Conservation (phyloP, 768 basidiomycete species). For the Coprinopsis sp. region DNA sequence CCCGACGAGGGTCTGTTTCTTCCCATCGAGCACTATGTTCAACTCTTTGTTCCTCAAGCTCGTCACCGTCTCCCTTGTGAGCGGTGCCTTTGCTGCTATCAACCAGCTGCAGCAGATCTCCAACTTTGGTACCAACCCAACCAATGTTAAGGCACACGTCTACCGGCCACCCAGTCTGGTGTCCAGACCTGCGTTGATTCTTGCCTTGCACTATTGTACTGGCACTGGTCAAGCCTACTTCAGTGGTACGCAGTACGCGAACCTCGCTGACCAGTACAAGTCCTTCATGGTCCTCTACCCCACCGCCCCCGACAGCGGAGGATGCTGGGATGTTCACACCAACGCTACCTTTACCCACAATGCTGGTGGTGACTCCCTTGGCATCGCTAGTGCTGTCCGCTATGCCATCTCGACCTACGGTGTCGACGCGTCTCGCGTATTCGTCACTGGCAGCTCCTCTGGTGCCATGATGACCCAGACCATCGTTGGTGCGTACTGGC, state of each 20-base stretch:
- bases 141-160: constrained; percentile 43
- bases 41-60: background rate
- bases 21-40: background rate
- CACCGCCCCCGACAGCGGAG: constrained; percentile 36
- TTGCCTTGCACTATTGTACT: constrained; percentile 50
- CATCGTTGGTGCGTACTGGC: constrained; percentile 45
- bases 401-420: constrained; percentile 45
- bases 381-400: constrained; percentile 41
- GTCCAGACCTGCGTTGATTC: constrained; percentile 40
- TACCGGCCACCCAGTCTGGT: constrained; percentile 37
- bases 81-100: constrained; percentile 14
- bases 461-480: constrained; percentile 63
- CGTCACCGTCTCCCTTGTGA: background rate
- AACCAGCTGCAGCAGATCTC: constrained; percentile 35
- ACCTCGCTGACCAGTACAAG: constrained; percentile 40
- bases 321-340: constrained; percentile 52
- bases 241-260: constrained; percentile 43
- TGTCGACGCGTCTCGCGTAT: constrained; percentile 44
- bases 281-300: constrained; percentile 50
- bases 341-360: constrained; percentile 50
- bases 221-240: constrained; percentile 51
- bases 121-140: constrained; percentile 53
- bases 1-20: background rate
- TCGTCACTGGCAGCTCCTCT: constrained; percentile 47
- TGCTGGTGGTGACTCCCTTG: constrained; percentile 50